phyloP scores from a whole-genome alignment of 768 basidiomycete species.

The Tulasnella sp. region DNA sequence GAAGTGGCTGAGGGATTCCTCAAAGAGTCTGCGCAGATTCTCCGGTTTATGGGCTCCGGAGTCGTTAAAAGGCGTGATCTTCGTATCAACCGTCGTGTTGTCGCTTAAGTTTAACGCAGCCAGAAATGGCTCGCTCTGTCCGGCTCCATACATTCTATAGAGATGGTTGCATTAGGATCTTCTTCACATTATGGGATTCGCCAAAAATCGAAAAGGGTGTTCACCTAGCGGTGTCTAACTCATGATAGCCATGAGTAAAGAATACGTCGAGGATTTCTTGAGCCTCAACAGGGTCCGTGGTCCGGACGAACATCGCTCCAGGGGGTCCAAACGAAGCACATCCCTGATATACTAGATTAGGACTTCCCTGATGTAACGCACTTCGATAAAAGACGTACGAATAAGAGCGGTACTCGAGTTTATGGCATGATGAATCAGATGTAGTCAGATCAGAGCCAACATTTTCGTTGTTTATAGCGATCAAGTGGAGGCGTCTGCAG shows the following conservation, averaged over 20 bases:
- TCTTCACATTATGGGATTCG: too few relatives aligned
- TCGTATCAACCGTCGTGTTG: conserved; percentile 38
- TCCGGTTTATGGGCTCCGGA: conserved; percentile 14
- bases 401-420: too few relatives aligned
- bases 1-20: conserved; percentile 6
- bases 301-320: conserved; percentile 28
- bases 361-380: too few relatives aligned
- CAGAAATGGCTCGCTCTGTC: conserved; percentile 42
- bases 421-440: too few relatives aligned
- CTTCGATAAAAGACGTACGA: too few relatives aligned
- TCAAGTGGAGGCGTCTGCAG: too few relatives aligned
- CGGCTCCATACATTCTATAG: conserved; percentile 32
- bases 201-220: too few relatives aligned
- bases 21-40: conserved; percentile 13
- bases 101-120: conserved; percentile 32
- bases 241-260: conserved; percentile 33
- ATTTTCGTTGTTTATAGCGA: too few relatives aligned
- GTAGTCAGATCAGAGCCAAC: too few relatives aligned
- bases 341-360: too few relatives aligned
- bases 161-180: neutral
- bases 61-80: conserved; percentile 27
- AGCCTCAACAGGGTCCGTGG: conserved; percentile 28
- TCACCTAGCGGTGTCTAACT: conserved; percentile 41
- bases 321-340: too few relatives aligned
- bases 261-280: conserved; percentile 40